A percentile compares a stretch with the other conserved stretches of the same genome.
Evolutionary conservation across 2,329 filamentous ascomycete genomes (phyloP).

Genomic region (Colletotrichum plurivorum): DNA sequence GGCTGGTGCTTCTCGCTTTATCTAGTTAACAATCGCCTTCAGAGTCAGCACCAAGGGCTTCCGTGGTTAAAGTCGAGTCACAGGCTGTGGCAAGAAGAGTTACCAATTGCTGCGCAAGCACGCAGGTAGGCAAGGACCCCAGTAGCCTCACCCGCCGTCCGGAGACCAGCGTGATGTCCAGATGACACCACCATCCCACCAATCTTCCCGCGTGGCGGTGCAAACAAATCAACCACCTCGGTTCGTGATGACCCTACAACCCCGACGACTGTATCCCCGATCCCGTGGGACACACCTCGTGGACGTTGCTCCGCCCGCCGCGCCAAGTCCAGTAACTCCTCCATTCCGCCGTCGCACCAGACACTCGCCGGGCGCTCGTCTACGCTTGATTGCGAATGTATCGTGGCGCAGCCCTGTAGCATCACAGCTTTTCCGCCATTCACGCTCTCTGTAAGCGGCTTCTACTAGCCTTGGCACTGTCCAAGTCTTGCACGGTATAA

Average conservation of each 20-base stretch:
- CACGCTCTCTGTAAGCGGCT: neutral
- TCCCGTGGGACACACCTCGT: neutral
- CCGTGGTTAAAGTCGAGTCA: neutral
- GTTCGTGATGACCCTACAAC: neutral
- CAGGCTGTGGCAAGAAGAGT: constrained; percentile 7
- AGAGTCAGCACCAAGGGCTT: too few relatives aligned
- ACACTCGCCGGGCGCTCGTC: constrained; percentile 10
- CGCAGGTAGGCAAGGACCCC: too few relatives aligned
- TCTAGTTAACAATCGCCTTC: neutral
- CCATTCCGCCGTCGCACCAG: neutral
- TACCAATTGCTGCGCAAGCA: neutral
- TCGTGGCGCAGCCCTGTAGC: constrained; percentile 31
- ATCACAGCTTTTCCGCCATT: neutral
- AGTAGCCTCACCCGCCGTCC: too few relatives aligned
- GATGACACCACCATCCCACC: constrained; percentile 13
- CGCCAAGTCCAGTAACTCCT: neutral
- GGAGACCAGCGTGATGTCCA: neutral
- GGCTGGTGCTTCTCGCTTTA: constrained; percentile 20
- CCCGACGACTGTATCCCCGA: too few relatives aligned
- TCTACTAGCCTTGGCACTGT: neutral
- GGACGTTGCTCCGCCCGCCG: constrained; percentile 23
- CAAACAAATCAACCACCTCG: constrained; percentile 2
- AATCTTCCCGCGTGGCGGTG: constrained; percentile 22
- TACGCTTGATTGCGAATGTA: constrained; percentile 2
- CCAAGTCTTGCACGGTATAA: neutral